Base-by-base conservation (phyloP, 352 stramenopile genomes). In the Phytophthora macrochlamydospora region DNA sequence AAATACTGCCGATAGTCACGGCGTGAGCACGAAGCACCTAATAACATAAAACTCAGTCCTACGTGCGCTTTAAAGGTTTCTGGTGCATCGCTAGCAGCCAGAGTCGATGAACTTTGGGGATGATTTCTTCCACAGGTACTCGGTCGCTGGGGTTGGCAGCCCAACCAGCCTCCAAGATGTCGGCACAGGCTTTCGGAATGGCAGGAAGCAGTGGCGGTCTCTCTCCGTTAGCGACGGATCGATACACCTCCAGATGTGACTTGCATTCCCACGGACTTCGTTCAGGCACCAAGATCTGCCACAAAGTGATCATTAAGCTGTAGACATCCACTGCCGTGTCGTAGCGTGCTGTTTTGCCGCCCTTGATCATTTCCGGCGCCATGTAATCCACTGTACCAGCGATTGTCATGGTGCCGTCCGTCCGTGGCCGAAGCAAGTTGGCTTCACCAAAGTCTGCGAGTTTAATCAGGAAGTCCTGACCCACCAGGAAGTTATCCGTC, bases 331-430 rank as follows among this genome's bases (percentile, higher is more conserved):
- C 85, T 4, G 80, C 85, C 0, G 87, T 91, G 60, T 76, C 87
- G 31, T 95, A 95, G 2, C 82, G 70, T 2, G 87, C 85, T 5
- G 85, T 92, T 60, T 94, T 94, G 56, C 87, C 85, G 2, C 87
- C 87, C 4, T 91, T 81, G 40, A 93, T 93, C 85, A 93, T 94
- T 65, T 94, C 86, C 0, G 86, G 86, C 0, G 86, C 87, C 87
- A 95, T 95, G 58, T 92, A 95, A 54, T 95, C 87, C 8, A 95
- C 87, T 0, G 85, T 95, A 0, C 87, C 87, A 0, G 86, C 85
- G 67, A 95, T 93, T 28, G 87, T 95, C 87, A 95, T 95, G 11
- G 87, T 90, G 5, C 80, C 79, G 62, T 95, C 87, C 6, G 75
- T 84, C 42, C 87, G 81, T 40, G 87, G 87, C 3, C 81, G 74